These are phyloP conservation scores for Eucalyptus caleyi DNA, from an alignment of 345 rosid genomes.

Conservation along the genomic window DNA sequence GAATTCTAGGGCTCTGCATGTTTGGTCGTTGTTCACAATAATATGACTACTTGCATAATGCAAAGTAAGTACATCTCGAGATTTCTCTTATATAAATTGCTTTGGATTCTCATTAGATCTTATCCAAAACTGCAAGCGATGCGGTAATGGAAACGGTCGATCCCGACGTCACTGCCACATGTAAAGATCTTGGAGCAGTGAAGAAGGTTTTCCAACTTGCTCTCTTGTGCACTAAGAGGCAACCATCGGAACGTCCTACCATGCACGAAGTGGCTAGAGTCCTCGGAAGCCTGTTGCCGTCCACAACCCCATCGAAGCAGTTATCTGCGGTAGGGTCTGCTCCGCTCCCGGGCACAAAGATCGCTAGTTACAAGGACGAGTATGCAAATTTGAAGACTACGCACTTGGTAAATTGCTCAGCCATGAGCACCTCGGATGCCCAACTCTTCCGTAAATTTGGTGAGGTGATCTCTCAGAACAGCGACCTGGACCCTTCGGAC, in stretches of 20 bases:
- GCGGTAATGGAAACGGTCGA: constrained; percentile 84
- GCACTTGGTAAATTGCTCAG: constrained; percentile 66
- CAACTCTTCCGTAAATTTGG: constrained; percentile 87
- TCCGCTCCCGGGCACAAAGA: constrained; percentile 16
- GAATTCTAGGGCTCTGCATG: neutral
- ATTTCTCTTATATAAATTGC: neutral
- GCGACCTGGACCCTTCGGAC: neutral
- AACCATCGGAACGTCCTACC: constrained; percentile 72
- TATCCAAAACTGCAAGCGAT: constrained; percentile 79
- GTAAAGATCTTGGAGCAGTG: constrained; percentile 67
- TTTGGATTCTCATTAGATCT: constrained; percentile 21
- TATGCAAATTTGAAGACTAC: constrained; percentile 85
- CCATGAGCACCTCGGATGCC: constrained; percentile 94
- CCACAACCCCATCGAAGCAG: constrained; percentile 24
- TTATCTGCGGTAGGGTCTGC: constrained; percentile 8
- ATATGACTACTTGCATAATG: neutral
- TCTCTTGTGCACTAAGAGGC: constrained; percentile 67
- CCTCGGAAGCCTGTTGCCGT: constrained; percentile 49
- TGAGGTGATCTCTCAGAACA: constrained; percentile 87
- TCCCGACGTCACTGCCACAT: constrained; percentile 61
- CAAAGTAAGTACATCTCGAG: neutral
- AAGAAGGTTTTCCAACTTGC: constrained; percentile 95
- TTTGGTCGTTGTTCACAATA: neutral
- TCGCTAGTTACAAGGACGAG: constrained; percentile 64
- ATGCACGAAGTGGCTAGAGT: constrained; percentile 92